phyloP scores from a whole-genome alignment of 1,284 basidiomycete species.

The Pterula multifida region DNA sequence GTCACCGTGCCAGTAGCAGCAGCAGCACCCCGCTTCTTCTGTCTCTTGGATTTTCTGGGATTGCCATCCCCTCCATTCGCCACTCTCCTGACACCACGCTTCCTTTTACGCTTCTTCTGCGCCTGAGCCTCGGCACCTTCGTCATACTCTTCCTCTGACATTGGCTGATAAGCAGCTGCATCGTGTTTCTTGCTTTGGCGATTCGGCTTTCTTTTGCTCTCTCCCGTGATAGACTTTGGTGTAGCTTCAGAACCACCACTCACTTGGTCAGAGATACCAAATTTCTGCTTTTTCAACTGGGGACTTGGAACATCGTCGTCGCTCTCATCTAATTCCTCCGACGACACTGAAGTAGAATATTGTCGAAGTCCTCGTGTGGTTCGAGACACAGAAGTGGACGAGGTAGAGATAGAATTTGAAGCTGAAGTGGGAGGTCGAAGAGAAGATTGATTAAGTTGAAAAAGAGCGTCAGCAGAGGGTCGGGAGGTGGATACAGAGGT shows the following conservation, averaged over 20 bases:
- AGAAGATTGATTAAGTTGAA: not conserved
- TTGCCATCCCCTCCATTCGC: constrained; percentile 1
- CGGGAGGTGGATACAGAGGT: not conserved
- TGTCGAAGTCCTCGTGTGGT: not conserved
- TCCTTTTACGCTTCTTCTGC: constrained; percentile 14
- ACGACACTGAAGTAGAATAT: not conserved
- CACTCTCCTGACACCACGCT: constrained; percentile 20
- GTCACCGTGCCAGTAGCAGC: no score
- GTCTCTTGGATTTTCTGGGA: constrained; percentile 7
- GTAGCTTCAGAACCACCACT: constrained; percentile 18
- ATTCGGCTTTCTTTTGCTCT: not conserved
- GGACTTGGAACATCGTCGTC: not conserved
- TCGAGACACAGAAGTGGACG: not conserved
- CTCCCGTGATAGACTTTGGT: not conserved
- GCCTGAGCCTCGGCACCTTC: constrained; percentile 15
- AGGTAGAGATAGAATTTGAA: not conserved
- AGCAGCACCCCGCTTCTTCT: no score
- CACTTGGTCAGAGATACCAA: constrained; percentile 13
- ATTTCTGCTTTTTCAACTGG: not conserved
- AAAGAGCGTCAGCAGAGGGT: not conserved
- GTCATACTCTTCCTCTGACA: constrained; percentile 15
- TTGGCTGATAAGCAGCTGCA: constrained; percentile 29
- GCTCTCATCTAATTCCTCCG: not conserved
- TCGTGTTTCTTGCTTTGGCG: constrained; percentile 18
- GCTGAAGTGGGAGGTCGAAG: not conserved